Evolutionary conservation across 1,139 yeast species (phyloP).

Genomic region (Scheffersomyces titani): DNA sequence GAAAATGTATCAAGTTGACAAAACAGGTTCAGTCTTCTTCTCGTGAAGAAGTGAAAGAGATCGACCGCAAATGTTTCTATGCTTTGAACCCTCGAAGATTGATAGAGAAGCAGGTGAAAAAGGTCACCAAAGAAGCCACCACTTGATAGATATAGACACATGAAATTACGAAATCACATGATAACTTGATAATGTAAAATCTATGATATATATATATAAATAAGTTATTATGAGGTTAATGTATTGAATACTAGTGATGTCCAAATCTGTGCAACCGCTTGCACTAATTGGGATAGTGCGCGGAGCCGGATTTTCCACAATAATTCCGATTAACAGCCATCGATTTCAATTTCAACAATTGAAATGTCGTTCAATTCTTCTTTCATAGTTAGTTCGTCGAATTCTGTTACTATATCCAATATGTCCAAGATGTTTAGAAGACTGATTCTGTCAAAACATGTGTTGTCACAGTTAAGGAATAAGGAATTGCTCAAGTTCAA

Average conservation of each 20-base stretch:
- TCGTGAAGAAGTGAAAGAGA: conserved; percentile 60
- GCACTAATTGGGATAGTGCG: neutral
- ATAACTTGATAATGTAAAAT: neutral
- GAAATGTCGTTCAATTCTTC: neutral
- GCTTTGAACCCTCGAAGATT: conserved; percentile 59
- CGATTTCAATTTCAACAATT: neutral
- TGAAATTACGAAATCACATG: neutral
- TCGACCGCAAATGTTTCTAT: conserved; percentile 64
- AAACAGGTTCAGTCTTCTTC: conserved; percentile 45
- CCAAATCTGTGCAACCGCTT: neutral
- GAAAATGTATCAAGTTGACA: conserved; percentile 51
- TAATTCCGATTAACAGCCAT: neutral
- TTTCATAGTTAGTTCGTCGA: too few relatives aligned
- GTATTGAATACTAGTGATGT: neutral
- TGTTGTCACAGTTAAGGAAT: conserved; percentile 26
- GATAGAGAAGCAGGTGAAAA: conserved; percentile 42
- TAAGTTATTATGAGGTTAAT: neutral
- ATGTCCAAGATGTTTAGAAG: neutral
- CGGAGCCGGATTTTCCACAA: neutral
- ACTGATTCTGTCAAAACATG: conserved; percentile 7
- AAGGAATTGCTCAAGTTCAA: conserved; percentile 35
- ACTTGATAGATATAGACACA: neutral
- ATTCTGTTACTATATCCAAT: too few relatives aligned
- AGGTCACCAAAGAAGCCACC: conserved; percentile 8
- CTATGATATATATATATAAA: too few relatives aligned